phyloP scores from a whole-genome alignment of 208 protist genomes.

The Kentomonas sorsogonicus region DNA sequence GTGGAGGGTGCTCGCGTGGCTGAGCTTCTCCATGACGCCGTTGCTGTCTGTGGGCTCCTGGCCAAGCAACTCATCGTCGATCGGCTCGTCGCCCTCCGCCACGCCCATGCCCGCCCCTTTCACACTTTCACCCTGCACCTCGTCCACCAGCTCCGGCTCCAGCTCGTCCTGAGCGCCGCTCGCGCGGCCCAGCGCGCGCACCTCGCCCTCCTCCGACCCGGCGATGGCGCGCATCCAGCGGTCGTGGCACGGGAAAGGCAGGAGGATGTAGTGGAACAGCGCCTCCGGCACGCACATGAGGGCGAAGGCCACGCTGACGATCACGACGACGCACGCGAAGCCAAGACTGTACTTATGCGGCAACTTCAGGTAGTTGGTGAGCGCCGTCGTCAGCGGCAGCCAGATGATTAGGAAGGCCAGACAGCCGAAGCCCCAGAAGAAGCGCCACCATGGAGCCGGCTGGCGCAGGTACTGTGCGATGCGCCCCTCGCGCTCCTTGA shows the following conservation, averaged over 20 bases:
- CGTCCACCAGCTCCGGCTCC: not conserved
- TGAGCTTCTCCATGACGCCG: not conserved
- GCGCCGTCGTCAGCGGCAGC: slow-evolving; percentile 12
- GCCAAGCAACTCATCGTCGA: not conserved
- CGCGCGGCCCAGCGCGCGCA: slow-evolving; percentile 20
- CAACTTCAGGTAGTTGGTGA: slow-evolving; percentile 17
- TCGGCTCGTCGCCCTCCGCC: not conserved
- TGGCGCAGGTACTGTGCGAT: slow-evolving; percentile 23
- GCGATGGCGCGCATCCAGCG: slow-evolving; percentile 20
- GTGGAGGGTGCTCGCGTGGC: not conserved
- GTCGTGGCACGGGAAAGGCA: slow-evolving; percentile 44
- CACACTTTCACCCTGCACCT: not conserved
- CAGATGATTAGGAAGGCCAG: slow-evolving; percentile 29
- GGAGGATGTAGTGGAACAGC: slow-evolving; percentile 13
- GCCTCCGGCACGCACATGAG: slow-evolving; percentile 15
- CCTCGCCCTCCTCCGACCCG: slow-evolving; percentile 22
- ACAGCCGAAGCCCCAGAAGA: slow-evolving; percentile 23
- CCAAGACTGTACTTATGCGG: not conserved
- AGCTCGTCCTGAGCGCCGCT: slow-evolving; percentile 8
- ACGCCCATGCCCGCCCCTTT: not conserved
- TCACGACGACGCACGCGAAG: slow-evolving; percentile 24
- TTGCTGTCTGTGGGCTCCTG: too few relatives aligned
- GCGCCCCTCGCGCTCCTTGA: slow-evolving; percentile 2
- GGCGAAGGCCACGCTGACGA: slow-evolving; percentile 12
- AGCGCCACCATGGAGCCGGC: slow-evolving; percentile 18